Percentiles rank a stretch among this genome's conserved stretches.
Evolutionary conservation across 2,329 filamentous ascomycete species (phyloP).

Genomic region (Diaporthe citriasiana): DNA sequence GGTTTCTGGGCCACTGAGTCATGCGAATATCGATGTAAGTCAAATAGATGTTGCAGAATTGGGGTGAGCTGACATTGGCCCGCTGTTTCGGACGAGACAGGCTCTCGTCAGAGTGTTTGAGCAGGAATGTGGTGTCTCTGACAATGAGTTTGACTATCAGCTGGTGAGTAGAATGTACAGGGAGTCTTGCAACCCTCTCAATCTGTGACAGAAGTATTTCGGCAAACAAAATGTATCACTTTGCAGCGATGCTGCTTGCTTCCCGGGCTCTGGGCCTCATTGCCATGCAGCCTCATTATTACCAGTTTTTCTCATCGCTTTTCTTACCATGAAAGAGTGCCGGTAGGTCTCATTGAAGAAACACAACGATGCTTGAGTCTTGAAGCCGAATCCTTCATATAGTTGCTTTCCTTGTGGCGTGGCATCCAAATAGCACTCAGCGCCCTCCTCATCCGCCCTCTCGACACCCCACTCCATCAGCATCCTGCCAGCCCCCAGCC

Average conservation of each 20-base stretch:
- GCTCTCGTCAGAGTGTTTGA: not conserved
- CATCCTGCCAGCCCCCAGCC: constrained; percentile 59
- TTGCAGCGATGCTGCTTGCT: fast-evolving
- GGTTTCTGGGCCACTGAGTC: not conserved
- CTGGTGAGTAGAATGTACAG: not conserved
- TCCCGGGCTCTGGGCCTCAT: too few relatives aligned
- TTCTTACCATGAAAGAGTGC: constrained; percentile 55
- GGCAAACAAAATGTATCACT: not conserved
- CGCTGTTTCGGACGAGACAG: not conserved
- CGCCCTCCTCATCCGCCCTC: constrained; percentile 58
- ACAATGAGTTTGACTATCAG: not conserved
- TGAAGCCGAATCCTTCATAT: constrained; percentile 65
- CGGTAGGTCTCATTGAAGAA: constrained; percentile 53
- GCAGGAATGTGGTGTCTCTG: constrained; percentile 3
- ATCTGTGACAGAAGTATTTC: fast-evolving
- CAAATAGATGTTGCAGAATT: too few relatives aligned
- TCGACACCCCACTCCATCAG: constrained; percentile 64
- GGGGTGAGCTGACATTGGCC: not conserved
- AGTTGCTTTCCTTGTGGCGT: constrained; percentile 61
- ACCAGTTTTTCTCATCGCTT: constrained; percentile 13
- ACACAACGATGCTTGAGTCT: constrained; percentile 51
- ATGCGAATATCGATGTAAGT: not conserved
- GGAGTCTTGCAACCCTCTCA: too few relatives aligned
- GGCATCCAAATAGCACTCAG: constrained; percentile 65
- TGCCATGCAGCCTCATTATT: too few relatives aligned